Evolutionary conservation across 2,329 filamentous ascomycete genomes (phyloP), one percentile per base, ranked within the genome.

Genomic region (Fusarium sp.): DNA sequence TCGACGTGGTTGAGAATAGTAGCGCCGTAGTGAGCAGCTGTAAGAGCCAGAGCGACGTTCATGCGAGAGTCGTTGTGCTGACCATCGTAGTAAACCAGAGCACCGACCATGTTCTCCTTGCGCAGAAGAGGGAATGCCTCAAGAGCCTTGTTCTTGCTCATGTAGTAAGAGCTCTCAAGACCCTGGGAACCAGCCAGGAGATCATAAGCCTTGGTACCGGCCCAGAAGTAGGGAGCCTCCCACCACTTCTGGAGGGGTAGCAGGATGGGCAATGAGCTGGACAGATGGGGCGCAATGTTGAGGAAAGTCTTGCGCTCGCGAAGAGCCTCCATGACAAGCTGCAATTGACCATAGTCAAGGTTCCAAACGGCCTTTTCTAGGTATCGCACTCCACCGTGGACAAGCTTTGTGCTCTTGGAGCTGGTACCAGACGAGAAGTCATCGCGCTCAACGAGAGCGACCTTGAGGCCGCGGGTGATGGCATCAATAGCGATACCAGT

Each of bases 51-150:
- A 11, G 92, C 93, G 45, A 94, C 90, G 78, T 95, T 95, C 92
- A 95, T 96, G 66, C 92, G 89, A 26, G 92, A 94, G 77, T 96
- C 92, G 76, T 96, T 95, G 83, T 95, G 93, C 59, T 92, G 92
- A 67, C 92, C 92, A 81, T 96, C 91, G 77, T 95, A 95, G 85
- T 96, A 96, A 38, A 95, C 92, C 74, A 95, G 82, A 34, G 92
- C 92, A 70, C 93, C 92, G 54, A 94, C 87, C 17, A 95, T 82
- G 66, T 89, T 89, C 54, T 92, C 88, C 75, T 88, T 90, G 80
- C 90, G 91, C 70, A 96, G 81, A 87, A 94, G 91, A 22, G 92
- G 92, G 75, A 94, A 94, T 9, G 89, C 88, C 74, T 93, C 90
- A 64, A 94, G 83, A 10, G 92, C 92, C 80, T 93, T 93, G 80